Base-by-base conservation (phyloP, 1,284 basidiomycete species). In the Inonotus hispidus region DNA sequence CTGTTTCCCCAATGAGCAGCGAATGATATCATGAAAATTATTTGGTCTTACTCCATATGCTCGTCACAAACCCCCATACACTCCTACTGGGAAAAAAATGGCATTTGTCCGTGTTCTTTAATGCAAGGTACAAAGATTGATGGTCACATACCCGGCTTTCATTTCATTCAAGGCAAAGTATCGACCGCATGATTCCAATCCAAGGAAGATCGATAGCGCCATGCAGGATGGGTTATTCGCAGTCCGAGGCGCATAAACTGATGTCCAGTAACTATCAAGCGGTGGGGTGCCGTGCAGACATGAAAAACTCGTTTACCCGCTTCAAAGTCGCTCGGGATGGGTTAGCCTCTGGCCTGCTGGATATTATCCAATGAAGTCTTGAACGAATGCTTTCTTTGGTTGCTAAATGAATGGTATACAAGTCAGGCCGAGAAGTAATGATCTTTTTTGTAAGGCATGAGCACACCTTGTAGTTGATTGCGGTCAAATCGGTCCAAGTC, bases 331-430 rank as follows among this genome's bases (percentile, higher is more conserved):
- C 78, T 50, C 92, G 78, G 27, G 87, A 83, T 1, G 92, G 91
- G 67, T 93, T 92, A 1, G 87, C 84, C 55, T 78, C 71, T 1
- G 90, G 84, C n/a, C 81, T 73, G 67, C 83, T 84, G 3, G 84
- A 76, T 60, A 92, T 87, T 56, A 93, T 83, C 92, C 92, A 94
- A 68, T 93, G 85, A 39, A 94, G 74, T 14, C 92, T 77, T 27
- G 77, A 85, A 32, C 80, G 80, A 62, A 92, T 81, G 16, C 80
- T 74, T 23, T 78, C 72, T 70, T 94, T 93, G 67, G 74, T 77
- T 66, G 68, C 71, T 67, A 59, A 59, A 66, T 5, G 41, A 1
- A 49, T 16, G 23, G n/a, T 21, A 49, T 7, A 25, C 23, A 21
- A 11, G 7, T 7, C n/a, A 49, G 47, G n/a, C 4, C 10, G 21